These are phyloP conservation scores for Acrocalymma vagum DNA, from an alignment of 2,329 filamentous ascomycete species.

Conservation along the genomic window DNA sequence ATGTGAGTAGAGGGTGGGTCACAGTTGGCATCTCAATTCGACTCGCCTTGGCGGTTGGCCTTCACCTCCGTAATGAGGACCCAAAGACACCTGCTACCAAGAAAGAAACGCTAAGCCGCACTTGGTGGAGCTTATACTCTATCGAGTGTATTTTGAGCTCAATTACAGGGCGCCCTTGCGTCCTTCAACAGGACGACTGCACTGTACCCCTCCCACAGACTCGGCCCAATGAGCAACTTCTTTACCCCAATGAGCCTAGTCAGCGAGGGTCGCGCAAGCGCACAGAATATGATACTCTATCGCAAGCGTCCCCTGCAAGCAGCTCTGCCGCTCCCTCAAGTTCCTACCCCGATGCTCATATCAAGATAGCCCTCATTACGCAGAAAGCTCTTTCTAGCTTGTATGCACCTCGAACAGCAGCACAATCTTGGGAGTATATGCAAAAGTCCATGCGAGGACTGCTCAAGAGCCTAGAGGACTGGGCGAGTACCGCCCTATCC, in stretches of 20 bases:
- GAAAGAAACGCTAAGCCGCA: constrained; percentile 38
- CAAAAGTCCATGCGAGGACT: constrained; percentile 35
- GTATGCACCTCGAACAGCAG: constrained; percentile 37
- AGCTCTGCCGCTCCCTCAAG: not conserved
- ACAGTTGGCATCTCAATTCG: constrained; percentile 41
- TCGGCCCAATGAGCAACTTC: constrained; percentile 8
- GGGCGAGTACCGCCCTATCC: constrained; percentile 20
- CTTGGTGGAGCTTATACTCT: constrained; percentile 48
- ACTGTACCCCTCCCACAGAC: constrained; percentile 34
- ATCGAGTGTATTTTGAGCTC: constrained; percentile 42
- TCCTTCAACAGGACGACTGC: constrained; percentile 34
- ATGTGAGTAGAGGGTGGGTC: constrained; percentile 47
- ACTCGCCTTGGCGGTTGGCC: constrained; percentile 38
- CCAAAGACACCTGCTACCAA: constrained; percentile 16
- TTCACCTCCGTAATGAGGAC: constrained; percentile 41
- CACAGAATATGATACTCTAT: too few species aligned
- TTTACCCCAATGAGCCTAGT: too few species aligned
- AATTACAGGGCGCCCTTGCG: constrained; percentile 46
- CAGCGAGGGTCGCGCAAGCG: too few species aligned
- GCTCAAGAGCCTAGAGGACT: constrained; percentile 34
- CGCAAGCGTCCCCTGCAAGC: not conserved
- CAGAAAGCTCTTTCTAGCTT: constrained; percentile 23
- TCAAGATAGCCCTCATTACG: constrained; percentile 7
- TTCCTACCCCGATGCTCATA: constrained; percentile 12
- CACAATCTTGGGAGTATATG: constrained; percentile 38